Base-by-base conservation (phyloP, 2,329 filamentous ascomycete genomes). In the Fusarium domesticum region DNA sequence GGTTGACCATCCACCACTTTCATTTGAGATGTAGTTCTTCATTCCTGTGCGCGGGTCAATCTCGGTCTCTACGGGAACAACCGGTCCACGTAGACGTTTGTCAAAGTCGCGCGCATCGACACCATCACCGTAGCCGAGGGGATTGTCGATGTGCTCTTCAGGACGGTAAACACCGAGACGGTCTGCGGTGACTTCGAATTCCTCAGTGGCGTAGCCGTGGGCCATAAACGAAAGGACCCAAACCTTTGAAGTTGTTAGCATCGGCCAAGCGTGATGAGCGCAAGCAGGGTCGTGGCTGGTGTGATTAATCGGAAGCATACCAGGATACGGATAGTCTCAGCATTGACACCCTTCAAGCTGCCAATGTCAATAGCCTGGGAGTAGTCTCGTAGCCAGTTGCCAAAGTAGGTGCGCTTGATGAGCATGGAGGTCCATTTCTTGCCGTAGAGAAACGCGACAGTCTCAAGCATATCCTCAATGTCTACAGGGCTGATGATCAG, bases 21-120 rank as follows among this genome's bases (percentile, higher is more conserved):
- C 92, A 60, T 96, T 97, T 48, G 92, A 84, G 56, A 98, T 97
- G 67, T 98, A 98, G 65, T 97, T 97, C 70, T 97, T 98, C 92
- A 98, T 96, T n/a, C 91, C 91, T 1, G 88, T 93, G 6, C 78
- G 71, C 25, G 71, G 70, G 59, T 93, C 88, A 44, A 93, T 79
- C 47, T 87, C 82, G 16, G 87, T 80, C 61, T 93, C 88, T 32
- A 79, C 67, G 5, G 78, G 77, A 47, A 81, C 72, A 7, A 97
- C 83, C 0, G 91, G 91, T 1, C 84, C 87, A 39, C 93, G 85
- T 6, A 97, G 80, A 18, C 93, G 84, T 30, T 77, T 70, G 64
- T 97, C 93, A 60, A 81, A 90, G 58, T 86, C 80, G 48, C 89
- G 81, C 5, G 93, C 93, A 70, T 98, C 93, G 14, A 80, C 61